A percentile compares a stretch with the other conserved stretches of the same genome.
phyloP scores from a whole-genome alignment of 169 alveolate species.

The Cryptosporidium andersoni region DNA sequence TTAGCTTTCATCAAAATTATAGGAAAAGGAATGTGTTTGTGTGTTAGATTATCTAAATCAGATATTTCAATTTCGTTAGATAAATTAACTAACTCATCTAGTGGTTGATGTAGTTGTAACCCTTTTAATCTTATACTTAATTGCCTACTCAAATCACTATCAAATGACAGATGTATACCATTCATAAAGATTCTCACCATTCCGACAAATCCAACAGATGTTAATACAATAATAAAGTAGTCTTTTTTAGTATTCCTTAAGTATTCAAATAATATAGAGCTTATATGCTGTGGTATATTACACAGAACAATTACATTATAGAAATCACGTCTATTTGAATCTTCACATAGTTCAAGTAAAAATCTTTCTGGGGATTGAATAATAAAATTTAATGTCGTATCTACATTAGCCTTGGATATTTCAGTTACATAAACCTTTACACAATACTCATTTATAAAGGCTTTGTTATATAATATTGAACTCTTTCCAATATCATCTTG shows the following conservation, averaged over 20 bases:
- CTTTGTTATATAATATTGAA: background rate
- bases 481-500: conserved; percentile 16
- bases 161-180: too few relatives aligned
- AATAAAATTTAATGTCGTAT: conserved; percentile 8
- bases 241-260: too few relatives aligned
- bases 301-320: conserved; percentile 11
- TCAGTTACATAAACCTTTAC: background rate
- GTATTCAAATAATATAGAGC: background rate
- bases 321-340: background rate
- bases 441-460: background rate
- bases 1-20: conserved; percentile 3
- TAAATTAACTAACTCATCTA: conserved; percentile 1
- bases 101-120: conserved; percentile 27
- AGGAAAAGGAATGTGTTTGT: conserved; percentile 33
- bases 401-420: background rate
- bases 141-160: too few relatives aligned
- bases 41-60: background rate
- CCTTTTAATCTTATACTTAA: conserved; percentile 10
- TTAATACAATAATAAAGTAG: conserved; percentile 11
- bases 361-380: conserved; percentile 27
- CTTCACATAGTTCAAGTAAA: background rate
- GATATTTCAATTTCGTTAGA: conserved; percentile 12
- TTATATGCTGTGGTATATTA: conserved; percentile 4
- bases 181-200: conserved; percentile 2
- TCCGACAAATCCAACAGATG: conserved; percentile 30